These are phyloP conservation scores for Gastrodia elata DNA, from an alignment of 106 monocot species.

Conservation along the genomic window DNA sequence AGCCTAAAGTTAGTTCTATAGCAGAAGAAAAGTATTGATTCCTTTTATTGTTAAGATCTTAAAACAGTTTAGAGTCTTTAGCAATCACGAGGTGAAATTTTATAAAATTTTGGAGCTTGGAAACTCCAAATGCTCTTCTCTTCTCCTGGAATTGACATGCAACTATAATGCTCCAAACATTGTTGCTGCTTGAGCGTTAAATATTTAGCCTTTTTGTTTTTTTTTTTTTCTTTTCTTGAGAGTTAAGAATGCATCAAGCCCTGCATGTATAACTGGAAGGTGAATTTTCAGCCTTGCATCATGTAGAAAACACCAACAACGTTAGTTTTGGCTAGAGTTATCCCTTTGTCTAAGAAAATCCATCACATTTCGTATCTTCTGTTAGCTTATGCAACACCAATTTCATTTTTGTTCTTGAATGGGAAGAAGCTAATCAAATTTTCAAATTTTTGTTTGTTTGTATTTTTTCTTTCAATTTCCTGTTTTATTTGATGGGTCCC, in stretches of 20 bases:
- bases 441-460: background rate
- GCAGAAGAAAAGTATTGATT: conserved; percentile 10
- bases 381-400: background rate
- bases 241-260: background rate
- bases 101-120: background rate
- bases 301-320: too few relatives aligned
- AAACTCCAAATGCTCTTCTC: background rate
- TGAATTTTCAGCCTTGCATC: background rate
- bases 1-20: conserved; percentile 5
- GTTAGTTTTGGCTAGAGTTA: background rate
- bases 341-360: background rate
- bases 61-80: conserved; percentile 10
- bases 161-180: background rate
- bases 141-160: background rate
- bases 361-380: background rate
- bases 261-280: too few relatives aligned
- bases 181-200: background rate
- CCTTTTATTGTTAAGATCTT: background rate
- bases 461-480: conserved; percentile 12
- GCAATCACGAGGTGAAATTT: background rate
- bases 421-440: background rate
- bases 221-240: background rate
- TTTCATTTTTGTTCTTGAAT: conserved; percentile 3
- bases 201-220: background rate
- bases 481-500: conserved; percentile 12